These are phyloP conservation scores for Heritiera littoralis DNA, from an alignment of 345 rosid species.

Conservation along the genomic window DNA sequence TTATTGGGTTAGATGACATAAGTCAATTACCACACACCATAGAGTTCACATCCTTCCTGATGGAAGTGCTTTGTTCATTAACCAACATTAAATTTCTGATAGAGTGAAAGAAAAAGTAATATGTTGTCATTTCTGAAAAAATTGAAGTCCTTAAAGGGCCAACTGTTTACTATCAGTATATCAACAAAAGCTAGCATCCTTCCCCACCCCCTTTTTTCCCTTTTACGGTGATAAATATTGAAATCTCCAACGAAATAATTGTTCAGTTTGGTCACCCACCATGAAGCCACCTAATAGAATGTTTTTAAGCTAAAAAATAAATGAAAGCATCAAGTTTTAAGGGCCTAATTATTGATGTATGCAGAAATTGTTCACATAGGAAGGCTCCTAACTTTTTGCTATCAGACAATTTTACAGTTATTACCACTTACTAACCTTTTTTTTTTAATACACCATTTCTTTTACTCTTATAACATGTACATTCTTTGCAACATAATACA, in stretches of 20 bases:
- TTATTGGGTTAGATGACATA: not conserved
- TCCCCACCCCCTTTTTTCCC: too few species aligned
- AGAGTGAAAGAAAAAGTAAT: not conserved
- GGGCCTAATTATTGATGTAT: not conserved
- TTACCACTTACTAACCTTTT: not conserved
- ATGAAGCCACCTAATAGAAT: not conserved
- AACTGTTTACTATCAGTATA: not conserved
- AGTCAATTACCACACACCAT: not conserved
- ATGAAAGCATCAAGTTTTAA: not conserved
- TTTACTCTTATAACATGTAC: not conserved
- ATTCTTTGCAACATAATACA: not conserved
- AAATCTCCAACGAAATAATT: too few species aligned
- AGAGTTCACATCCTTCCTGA: not conserved
- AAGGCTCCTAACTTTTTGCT: not conserved
- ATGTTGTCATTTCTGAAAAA: not conserved
- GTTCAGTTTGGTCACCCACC: too few species aligned
- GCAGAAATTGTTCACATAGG: not conserved
- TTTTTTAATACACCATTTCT: not conserved
- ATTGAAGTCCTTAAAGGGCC: not conserved
- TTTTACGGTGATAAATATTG: too few species aligned
- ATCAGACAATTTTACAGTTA: not conserved
- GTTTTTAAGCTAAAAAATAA: not conserved
- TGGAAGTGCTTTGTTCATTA: not conserved
- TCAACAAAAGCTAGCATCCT: not conserved
- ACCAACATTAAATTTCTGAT: not conserved